A percentile compares a stretch with the other conserved stretches of the same genome.
Evolutionary conservation across 108 stramenopile species (phyloP).

Genomic region (Cyclotella sp.): DNA sequence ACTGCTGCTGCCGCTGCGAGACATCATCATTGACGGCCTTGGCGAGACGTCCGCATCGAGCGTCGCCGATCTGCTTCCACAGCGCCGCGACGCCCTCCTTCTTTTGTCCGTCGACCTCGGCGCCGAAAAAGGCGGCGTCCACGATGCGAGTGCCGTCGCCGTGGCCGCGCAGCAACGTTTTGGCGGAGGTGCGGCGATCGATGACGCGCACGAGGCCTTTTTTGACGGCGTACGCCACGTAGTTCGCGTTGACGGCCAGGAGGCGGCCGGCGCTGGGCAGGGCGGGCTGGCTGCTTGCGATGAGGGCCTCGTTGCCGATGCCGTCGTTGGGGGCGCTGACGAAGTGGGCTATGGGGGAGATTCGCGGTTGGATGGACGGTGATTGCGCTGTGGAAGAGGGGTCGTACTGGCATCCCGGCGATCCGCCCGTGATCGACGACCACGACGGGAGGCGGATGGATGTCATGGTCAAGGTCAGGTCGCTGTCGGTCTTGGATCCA

Average conservation of each 20-base stretch:
- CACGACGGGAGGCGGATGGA: no score
- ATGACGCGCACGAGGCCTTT: no score
- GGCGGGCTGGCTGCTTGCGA: background rate
- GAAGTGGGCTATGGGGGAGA: conserved; percentile 50
- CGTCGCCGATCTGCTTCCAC: conserved; percentile 16
- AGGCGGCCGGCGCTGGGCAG: conserved; percentile 43
- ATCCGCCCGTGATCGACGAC: no score
- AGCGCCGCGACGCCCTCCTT: conserved; percentile 17
- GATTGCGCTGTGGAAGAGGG: no score
- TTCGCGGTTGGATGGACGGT: conserved; percentile 39
- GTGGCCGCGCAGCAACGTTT: conserved; percentile 75
- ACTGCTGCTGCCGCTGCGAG: conserved; percentile 54
- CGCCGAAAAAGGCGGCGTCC: conserved; percentile 51
- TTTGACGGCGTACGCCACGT: conserved; percentile 85
- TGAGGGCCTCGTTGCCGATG: conserved; percentile 29
- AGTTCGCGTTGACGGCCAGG: conserved; percentile 74
- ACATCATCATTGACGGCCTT: conserved; percentile 44
- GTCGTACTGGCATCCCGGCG: no score
- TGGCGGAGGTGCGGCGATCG: conserved; percentile 62
- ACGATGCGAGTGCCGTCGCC: conserved; percentile 22
- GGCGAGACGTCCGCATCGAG: conserved; percentile 40
- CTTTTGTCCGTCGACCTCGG: conserved; percentile 5
- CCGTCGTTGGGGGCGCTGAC: conserved; percentile 41
- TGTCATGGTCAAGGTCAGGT: no score
- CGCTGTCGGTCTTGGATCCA: no score